These are phyloP conservation scores for Kuraishia borneana DNA, from an alignment of 805 yeast species.

Conservation along the genomic window DNA sequence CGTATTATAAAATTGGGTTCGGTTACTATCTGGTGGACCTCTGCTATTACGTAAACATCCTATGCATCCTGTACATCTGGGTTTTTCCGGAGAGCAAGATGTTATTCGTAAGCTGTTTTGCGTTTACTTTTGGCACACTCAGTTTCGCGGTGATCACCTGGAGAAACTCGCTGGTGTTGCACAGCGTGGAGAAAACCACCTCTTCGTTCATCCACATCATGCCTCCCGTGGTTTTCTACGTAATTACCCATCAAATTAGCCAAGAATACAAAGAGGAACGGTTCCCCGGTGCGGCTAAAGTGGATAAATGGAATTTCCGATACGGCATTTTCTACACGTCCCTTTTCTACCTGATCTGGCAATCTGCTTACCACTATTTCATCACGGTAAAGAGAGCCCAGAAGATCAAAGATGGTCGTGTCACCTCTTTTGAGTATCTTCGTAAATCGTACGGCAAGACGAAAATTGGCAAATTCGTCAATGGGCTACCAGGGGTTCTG, in stretches of 20 bases:
- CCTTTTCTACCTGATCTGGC: slow-evolving; percentile 81
- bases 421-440: slow-evolving; percentile 79
- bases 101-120: slow-evolving; percentile 73
- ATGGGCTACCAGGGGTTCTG: slow-evolving; percentile 69
- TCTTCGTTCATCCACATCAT: slow-evolving; percentile 82
- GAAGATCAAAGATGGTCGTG: slow-evolving; percentile 75
- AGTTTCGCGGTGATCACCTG: slow-evolving; percentile 93
- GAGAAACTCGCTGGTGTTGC: slow-evolving; percentile 89
- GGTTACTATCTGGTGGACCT: slow-evolving; percentile 88
- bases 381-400: slow-evolving; percentile 73
- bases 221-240: slow-evolving; percentile 84
- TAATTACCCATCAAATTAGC: slow-evolving; percentile 68
- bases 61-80: slow-evolving; percentile 72
- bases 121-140: slow-evolving; percentile 80
- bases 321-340: slow-evolving; percentile 72
- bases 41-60: slow-evolving; percentile 79
- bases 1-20: slow-evolving; percentile 67
- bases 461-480: slow-evolving; percentile 65
- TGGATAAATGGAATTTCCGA: slow-evolving; percentile 61
- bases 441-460: slow-evolving; percentile 59
- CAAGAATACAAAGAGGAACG: slow-evolving; percentile 36
- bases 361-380: slow-evolving; percentile 79
- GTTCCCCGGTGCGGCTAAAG: slow-evolving; percentile 72
- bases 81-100: slow-evolving; percentile 61
- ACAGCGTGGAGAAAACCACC: slow-evolving; percentile 86